Base-by-base conservation (phyloP, 768 basidiomycete genomes). In the Hebeloma cylindrosporum region DNA sequence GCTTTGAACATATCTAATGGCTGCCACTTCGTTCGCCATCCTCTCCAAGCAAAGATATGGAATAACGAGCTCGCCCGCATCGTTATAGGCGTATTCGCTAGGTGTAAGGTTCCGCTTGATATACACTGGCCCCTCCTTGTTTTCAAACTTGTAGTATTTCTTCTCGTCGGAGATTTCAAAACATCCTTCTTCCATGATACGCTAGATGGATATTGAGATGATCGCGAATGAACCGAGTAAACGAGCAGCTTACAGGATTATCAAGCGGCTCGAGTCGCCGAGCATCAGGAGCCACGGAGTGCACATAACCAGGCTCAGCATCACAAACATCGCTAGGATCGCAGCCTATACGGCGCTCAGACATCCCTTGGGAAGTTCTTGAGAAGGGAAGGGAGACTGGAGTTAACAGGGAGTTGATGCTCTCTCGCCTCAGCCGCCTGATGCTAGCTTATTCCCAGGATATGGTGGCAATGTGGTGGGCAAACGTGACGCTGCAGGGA, bases 271-370 rank as follows among this genome's bases (percentile, higher is more conserved):
- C 44, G 1, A 14, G 28, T 22, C 36, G 44, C 3, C 44, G 36
- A 7, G 44, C 35, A 23, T 45, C 44, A 18, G 44, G 36, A 45
- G 36, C 36, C 3, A 45, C 36, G 25, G 36, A 22, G 10, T 45
- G 36, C 16, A 45, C 7, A 23, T 45, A 38, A 8, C 20, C 31
- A 10, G 42, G 22, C 25, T 43, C 27, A 30, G 21, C 11, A 16
- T 43, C 32, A n/a, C n/a, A n/a, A n/a, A n/a, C n/a, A n/a, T n/a
- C n/a, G n/a, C n/a, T n/a, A n/a, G n/a, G n/a, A n/a, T n/a, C n/a
- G n/a, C n/a, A n/a, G n/a, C n/a, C n/a, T n/a, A n/a, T n/a, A n/a
- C n/a, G n/a, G n/a, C n/a, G n/a, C n/a, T n/a, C n/a, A n/a, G n/a
- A n/a, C n/a, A n/a, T n/a, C n/a, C n/a, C n/a, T n/a, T n/a, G n/a